Base-by-base conservation (phyloP, 208 protist species). In the Leishmania arabica region DNA sequence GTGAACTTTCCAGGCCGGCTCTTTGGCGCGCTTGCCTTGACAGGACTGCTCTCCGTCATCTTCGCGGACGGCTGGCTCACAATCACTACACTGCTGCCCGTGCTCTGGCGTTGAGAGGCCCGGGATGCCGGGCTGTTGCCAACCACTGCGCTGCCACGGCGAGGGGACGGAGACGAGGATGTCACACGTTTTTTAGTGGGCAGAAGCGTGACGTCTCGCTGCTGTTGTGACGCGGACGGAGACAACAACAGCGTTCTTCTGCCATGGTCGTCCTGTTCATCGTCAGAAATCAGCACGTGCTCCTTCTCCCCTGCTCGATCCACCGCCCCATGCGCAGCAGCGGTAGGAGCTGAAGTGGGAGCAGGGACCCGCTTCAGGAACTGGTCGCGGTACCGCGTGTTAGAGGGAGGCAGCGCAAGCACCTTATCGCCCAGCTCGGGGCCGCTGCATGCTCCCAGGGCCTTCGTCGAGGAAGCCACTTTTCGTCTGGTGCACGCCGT, bases 71-170 rank as follows among this genome's bases (percentile, higher is more conserved):
- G 78, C 79, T 77, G 82, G 37, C 84, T 90, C 66, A 90, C 15
- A 27, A 81, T 49, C 13, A 84, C 70, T 8, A 88, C 87, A 51
- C 84, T 88, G 72, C 81, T 90, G 24, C 84, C 78, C 13, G 74
- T 82, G 58, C 87, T 85, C 69, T 82, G 84, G 24, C 81, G 70
- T 54, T 60, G 76, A 21, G 84, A 84, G 2, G 37, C 54, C 7
- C 37, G 84, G 7, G 79, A 79, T 24, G 9, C 19, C 4, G 51
- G 76, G 40, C 80, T 54, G 17, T 19, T 15, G 66, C 65, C 49
- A 15, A 27, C 15, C 31, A 31, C 21, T 45, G 60, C 42, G 7
- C 79, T 47, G 11, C 60, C 47, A 15, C 73, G 69, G 1, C 79
- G 65, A n/a, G 79, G 80, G 2, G 86, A 82, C 7, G 62, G 75